phyloP scores from a whole-genome alignment of 1,139 yeast species.

The Nakaseomyces glabratus region DNA sequence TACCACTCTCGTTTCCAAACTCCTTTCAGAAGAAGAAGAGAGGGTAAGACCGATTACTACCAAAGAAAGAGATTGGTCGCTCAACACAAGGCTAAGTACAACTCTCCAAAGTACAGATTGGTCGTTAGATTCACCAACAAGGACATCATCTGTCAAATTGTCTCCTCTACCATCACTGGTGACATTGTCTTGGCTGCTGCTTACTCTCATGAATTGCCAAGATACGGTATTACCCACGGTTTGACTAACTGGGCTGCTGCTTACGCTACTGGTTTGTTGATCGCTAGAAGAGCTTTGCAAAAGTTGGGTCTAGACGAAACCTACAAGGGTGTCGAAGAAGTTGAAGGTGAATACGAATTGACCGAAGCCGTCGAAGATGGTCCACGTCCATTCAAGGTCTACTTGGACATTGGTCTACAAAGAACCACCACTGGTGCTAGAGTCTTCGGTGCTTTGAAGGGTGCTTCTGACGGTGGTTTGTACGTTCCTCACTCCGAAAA shows the following conservation, averaged over 20 bases:
- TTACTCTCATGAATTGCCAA: constrained; percentile 97
- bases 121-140: constrained; percentile 99
- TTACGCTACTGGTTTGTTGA: constrained; percentile 96
- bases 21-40: constrained; percentile 99
- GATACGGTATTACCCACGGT: constrained; percentile 97
- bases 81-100: constrained; percentile 99
- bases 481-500: constrained; percentile 99
- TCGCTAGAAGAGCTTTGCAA: constrained; percentile 98
- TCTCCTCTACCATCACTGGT: constrained; percentile 95
- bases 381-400: constrained; percentile 99
- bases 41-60: constrained; percentile 99
- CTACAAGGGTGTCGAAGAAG: constrained; percentile 98
- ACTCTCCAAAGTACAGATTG: constrained; percentile 98
- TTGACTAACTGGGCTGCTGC: constrained; percentile 99
- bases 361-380: constrained; percentile 99
- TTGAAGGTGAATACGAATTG: constrained; percentile 96
- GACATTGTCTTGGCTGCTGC: constrained; percentile 96
- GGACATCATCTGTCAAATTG: constrained; percentile 96
- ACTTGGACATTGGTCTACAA: constrained; percentile 98
- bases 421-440: constrained; percentile 99
- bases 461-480: constrained; percentile 99
- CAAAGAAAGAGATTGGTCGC: constrained; percentile 99
- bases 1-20: constrained; percentile 99
- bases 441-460: constrained; percentile 98
- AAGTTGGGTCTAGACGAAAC: constrained; percentile 98